Base-by-base conservation (phyloP, 257 asterid genomes). In the Plantago elongata region DNA sequence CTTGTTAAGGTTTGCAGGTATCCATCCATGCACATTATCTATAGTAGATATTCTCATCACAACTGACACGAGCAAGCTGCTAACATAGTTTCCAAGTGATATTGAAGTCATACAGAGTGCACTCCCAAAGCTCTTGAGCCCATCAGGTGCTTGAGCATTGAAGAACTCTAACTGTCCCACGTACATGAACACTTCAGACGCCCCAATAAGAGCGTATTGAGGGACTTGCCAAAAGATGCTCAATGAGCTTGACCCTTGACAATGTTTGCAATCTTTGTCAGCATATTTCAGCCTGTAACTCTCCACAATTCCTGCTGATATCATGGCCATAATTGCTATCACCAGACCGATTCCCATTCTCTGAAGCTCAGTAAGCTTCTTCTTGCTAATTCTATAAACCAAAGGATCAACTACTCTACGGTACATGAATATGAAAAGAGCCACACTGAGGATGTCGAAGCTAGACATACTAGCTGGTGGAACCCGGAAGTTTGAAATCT, bases 191-290 rank as follows among this genome's bases (percentile, higher is more conserved):
- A 89, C 97, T 54, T 89, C 99, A 0, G 97, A 93, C 11, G 97
- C 97, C 0, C 97, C 99, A 7, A 93, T 75, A 0, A 93, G 81
- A 0, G 91, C 84, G 44, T 89, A 93, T 16, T 93, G 99, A 0
- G 99, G 99, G 12, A 87, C 82, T 62, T 89, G 97, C 97, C 99
- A 93, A 47, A 93, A 79, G 18, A 93, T 89, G 86, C 94, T 89
- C 67, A 93, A 46, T 2, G 95, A 75, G 72, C 97, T 92, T 27
- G 96, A 84, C 14, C 92, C 94, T 40, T 89, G 81, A 49, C 95
- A 88, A n/a, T 81, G 81, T 42, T 29, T 75, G 69, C 95, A 87
- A 40, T 81, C 94, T 56, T 73, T 76, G 8, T 42, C 64, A 0
- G 86, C 95, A 17, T 84, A 83, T 62, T 89, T 83, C 9, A 90